A percentile compares a stretch with the other conserved stretches of the same genome.
phyloP scores from a whole-genome alignment of 768 basidiomycete species.

The Leccinum arenicola region DNA sequence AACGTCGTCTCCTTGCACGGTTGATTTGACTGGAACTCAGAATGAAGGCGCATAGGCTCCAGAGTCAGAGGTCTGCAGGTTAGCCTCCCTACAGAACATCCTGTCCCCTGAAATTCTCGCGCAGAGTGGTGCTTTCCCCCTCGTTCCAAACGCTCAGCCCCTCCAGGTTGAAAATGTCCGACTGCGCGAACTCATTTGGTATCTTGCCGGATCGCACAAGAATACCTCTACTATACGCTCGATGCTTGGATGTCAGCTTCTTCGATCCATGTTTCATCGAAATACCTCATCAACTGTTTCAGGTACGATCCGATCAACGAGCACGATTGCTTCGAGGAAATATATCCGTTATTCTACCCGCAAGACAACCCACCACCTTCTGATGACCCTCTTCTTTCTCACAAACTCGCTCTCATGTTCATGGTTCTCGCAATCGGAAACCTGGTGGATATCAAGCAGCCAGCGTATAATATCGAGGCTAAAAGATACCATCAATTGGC shows the following conservation, averaged over 20 bases:
- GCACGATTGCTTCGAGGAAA: conserved; percentile 58
- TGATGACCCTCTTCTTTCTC: conserved; percentile 53
- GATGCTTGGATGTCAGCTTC: conserved; percentile 68
- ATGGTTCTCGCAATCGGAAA: conserved; percentile 67
- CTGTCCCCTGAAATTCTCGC: conserved; percentile 62
- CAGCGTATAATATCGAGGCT: conserved; percentile 63
- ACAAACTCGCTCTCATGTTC: conserved; percentile 61
- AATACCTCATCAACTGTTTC: conserved; percentile 8
- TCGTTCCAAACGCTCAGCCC: conserved; percentile 42
- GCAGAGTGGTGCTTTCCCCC: conserved; percentile 64
- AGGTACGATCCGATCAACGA: conserved; percentile 70
- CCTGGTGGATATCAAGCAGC: conserved; percentile 53
- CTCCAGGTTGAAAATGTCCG: conserved; percentile 43
- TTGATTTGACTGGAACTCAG: conserved; percentile 33
- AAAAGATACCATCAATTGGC: conserved; percentile 70
- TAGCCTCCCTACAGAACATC: conserved; percentile 49
- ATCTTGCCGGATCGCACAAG: conserved; percentile 59
- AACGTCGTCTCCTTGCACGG: not conserved
- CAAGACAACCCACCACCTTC: conserved; percentile 39
- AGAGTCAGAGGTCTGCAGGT: conserved; percentile 43
- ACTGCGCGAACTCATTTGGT: conserved; percentile 61
- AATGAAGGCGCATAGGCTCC: conserved; percentile 61
- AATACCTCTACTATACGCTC: conserved; percentile 57
- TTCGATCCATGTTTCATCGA: not conserved
- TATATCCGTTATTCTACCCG: conserved; percentile 57